Conservation (phyloP, 1,139 yeast species). For the Hemisphaericaspora xylofermentans region DNA sequence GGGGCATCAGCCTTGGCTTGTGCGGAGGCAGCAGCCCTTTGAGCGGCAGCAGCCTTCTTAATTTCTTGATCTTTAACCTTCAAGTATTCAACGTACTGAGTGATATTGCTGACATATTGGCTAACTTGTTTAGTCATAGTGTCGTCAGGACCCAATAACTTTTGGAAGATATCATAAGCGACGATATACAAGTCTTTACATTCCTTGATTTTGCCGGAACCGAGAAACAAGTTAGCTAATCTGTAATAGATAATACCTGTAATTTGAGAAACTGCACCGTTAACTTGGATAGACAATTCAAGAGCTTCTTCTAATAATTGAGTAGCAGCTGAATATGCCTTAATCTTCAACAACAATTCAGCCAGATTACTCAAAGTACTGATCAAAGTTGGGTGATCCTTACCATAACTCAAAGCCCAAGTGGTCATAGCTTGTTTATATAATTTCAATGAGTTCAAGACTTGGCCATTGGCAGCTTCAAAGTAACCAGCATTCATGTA, state of each 20-base stretch:
- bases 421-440: conserved; percentile 59
- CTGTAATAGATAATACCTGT: conserved; percentile 64
- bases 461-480: conserved; percentile 62
- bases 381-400: conserved; percentile 66
- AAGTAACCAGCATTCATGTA: conserved; percentile 72
- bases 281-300: conserved; percentile 43
- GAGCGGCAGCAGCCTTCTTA: conserved; percentile 20
- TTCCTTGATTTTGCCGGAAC: conserved; percentile 50
- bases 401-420: conserved; percentile 55
- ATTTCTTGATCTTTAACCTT: conserved; percentile 31
- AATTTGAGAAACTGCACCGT: conserved; percentile 59
- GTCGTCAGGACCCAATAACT: conserved; percentile 61
- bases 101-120: conserved; percentile 57
- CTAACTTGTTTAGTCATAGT: conserved; percentile 61
- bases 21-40: conserved; percentile 13
- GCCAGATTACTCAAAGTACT: conserved; percentile 69
- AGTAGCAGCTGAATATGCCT: conserved; percentile 35
- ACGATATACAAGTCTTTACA: conserved; percentile 53
- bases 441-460: conserved; percentile 61
- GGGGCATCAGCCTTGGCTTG: conserved; percentile 6
- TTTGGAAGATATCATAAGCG: conserved; percentile 55
- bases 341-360: conserved; percentile 54
- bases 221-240: conserved; percentile 62
- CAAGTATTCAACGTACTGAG: conserved; percentile 38
- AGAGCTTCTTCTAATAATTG: conserved; percentile 50